phyloP scores from a whole-genome alignment of 768 basidiomycete species.

The Tylopilus felleus region DNA sequence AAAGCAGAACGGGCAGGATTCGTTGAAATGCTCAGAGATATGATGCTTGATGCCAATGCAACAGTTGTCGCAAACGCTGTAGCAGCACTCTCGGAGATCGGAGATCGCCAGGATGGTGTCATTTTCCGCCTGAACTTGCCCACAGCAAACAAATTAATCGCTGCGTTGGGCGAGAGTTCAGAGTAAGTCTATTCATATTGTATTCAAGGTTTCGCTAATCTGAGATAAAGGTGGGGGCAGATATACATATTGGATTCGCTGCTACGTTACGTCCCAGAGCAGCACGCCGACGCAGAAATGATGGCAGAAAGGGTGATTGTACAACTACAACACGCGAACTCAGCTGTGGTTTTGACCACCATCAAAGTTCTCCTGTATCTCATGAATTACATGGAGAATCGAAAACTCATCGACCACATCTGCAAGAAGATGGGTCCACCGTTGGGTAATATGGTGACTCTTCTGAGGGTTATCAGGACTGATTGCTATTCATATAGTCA shows the following conservation, averaged over 20 bases:
- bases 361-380: constrained; percentile 94
- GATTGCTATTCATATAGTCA: constrained; percentile 52
- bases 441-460: constrained; percentile 52
- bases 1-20: constrained; percentile 88
- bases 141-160: constrained; percentile 84
- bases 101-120: constrained; percentile 91
- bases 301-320: constrained; percentile 95
- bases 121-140: constrained; percentile 85
- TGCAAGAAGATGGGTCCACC: constrained; percentile 99
- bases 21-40: constrained; percentile 84
- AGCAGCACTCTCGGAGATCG: constrained; percentile 94
- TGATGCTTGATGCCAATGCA: constrained; percentile 91
- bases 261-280: constrained; percentile 89
- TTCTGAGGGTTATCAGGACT: background rate
- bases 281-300: constrained; percentile 82
- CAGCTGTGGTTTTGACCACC: constrained; percentile 97
- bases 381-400: constrained; percentile 99
- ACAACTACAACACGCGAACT: constrained; percentile 96
- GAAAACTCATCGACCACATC: constrained; percentile 78
- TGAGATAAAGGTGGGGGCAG: constrained; percentile 83
- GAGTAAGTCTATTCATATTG: constrained; percentile 61
- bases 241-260: constrained; percentile 96
- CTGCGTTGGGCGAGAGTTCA: constrained; percentile 92
- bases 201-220: constrained; percentile 10
- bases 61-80: constrained; percentile 98